These are phyloP conservation scores for Raffaelea deltoideospora DNA, from an alignment of 2,329 filamentous ascomycete species.

Conservation along the genomic window DNA sequence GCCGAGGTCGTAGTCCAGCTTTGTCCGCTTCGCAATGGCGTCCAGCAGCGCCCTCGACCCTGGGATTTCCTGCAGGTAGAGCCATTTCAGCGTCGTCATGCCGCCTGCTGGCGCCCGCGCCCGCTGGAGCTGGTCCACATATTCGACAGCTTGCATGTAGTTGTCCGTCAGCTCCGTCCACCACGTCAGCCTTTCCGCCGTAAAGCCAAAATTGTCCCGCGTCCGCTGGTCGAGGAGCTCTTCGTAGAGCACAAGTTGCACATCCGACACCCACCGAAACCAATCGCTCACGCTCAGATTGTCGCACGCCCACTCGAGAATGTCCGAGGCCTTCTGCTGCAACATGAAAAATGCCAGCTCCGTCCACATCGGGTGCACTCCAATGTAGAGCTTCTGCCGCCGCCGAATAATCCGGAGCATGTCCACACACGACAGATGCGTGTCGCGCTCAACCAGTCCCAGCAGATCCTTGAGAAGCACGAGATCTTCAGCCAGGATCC, in stretches of 20 bases:
- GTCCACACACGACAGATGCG: conserved; percentile 6
- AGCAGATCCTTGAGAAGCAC: conserved; percentile 9
- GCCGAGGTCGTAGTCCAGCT: conserved; percentile 2
- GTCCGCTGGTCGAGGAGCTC: not conserved
- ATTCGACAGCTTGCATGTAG: conserved; percentile 1
- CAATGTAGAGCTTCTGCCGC: conserved; percentile 5
- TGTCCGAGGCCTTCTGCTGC: conserved; percentile 3
- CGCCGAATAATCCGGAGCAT: conserved; percentile 10
- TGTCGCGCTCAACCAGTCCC: conserved; percentile 6
- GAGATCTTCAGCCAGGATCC: conserved; percentile 10
- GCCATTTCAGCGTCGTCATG: conserved; percentile 3
- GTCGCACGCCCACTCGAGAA: conserved; percentile 10
- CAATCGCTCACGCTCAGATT: conserved; percentile 6
- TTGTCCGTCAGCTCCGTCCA: conserved; percentile 1
- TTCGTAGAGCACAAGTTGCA: conserved; percentile 5
- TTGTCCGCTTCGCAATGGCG: conserved; percentile 2
- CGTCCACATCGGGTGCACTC: conserved; percentile 9
- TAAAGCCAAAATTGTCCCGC: conserved; percentile 6
- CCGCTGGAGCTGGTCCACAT: conserved; percentile 3
- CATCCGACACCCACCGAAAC: conserved; percentile 9
- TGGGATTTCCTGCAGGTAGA: conserved; percentile 6
- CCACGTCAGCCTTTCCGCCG: conserved; percentile 2
- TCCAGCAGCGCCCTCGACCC: conserved; percentile 8
- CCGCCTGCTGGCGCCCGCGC: not conserved
- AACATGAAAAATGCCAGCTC: conserved; percentile 7